Evolutionary conservation across 257 asterid species (phyloP).

Genomic region (Plantago elongata): DNA sequence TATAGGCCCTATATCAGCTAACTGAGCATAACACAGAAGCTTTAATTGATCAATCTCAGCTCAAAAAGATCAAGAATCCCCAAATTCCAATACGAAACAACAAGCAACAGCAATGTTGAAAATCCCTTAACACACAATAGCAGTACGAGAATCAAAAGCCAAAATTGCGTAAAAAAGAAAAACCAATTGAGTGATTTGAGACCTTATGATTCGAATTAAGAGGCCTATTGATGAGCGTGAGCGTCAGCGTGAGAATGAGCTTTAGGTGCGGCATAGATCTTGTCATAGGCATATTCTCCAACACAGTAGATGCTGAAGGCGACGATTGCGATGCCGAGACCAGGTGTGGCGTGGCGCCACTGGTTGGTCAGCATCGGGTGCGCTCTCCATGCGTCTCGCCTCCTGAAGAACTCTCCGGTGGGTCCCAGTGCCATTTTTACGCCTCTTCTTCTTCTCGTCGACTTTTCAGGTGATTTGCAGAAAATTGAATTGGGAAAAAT

Average conservation of each 20-base stretch:
- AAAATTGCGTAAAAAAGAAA: not conserved
- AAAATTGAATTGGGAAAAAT: not conserved
- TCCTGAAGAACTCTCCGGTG: slow-evolving; percentile 90
- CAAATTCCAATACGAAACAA: not conserved
- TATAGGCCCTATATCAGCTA: no score
- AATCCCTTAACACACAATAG: no score
- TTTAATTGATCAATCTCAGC: not conserved
- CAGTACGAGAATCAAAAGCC: not conserved
- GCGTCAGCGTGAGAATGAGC: slow-evolving; percentile 47
- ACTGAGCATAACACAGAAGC: no score
- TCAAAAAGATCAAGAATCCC: not conserved
- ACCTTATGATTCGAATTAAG: not conserved
- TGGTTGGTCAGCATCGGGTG: slow-evolving; percentile 85
- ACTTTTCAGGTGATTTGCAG: not conserved
- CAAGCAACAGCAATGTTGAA: not conserved
- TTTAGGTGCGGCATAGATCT: slow-evolving; percentile 70
- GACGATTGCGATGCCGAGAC: slow-evolving; percentile 78
- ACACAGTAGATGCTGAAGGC: slow-evolving; percentile 78
- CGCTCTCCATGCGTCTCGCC: slow-evolving; percentile 93
- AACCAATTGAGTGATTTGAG: not conserved
- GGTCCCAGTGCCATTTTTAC: slow-evolving; percentile 55
- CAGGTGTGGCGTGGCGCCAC: slow-evolving; percentile 92
- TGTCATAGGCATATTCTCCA: slow-evolving; percentile 51
- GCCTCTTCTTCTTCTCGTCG: not conserved
- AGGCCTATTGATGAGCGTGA: slow-evolving; percentile 26